phyloP scores from a whole-genome alignment of 441 rosid species.

The Adansonia grandidieri region DNA sequence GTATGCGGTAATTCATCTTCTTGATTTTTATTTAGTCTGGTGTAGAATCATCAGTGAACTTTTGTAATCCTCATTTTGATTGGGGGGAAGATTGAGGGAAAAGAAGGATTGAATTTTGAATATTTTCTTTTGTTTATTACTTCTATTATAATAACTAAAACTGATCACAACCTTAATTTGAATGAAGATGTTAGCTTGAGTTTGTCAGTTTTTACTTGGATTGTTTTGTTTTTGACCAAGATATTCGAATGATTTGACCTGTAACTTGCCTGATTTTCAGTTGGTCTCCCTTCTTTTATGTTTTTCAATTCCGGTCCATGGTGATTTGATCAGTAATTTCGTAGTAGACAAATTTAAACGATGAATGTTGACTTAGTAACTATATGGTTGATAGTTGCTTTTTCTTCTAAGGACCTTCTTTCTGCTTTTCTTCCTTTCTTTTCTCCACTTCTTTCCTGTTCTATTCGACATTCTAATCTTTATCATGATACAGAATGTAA shows the following conservation, averaged over 20 bases:
- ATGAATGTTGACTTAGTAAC: neutral
- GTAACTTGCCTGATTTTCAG: neutral
- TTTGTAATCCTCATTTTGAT: neutral
- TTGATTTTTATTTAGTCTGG: conserved; percentile 14
- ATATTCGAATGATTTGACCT: neutral
- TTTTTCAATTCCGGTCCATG: neutral
- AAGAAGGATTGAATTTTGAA: neutral
- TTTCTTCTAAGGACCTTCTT: neutral
- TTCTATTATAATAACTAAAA: neutral
- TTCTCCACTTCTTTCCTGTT: neutral
- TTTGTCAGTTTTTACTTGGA: neutral
- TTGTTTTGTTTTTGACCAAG: neutral
- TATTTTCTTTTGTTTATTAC: neutral
- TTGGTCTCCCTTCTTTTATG: neutral
- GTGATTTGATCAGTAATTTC: neutral
- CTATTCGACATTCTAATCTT: conserved; percentile 2
- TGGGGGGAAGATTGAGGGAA: neutral
- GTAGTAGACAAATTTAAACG: neutral
- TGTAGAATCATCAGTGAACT: neutral
- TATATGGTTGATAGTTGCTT: neutral
- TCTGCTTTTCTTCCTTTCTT: neutral
- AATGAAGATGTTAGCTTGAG: neutral
- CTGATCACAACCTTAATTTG: neutral
- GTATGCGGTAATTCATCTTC: conserved; percentile 5
- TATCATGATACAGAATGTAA: neutral